Base-by-base conservation (phyloP, 139 green algal genomes). In the Chlorella ohadii region DNA sequence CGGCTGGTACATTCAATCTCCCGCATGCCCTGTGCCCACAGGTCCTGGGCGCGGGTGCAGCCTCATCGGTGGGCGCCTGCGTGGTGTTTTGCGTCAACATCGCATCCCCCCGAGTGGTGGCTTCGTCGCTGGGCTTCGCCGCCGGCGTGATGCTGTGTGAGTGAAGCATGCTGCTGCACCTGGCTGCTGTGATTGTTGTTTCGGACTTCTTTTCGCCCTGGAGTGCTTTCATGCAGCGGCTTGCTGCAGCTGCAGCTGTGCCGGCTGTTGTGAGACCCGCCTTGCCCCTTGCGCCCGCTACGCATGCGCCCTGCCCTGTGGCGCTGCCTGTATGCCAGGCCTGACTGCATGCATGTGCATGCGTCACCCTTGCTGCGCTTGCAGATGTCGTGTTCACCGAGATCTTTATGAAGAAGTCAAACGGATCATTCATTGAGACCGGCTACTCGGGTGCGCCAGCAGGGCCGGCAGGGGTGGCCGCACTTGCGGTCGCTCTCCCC, bases 91-190 rank as follows among this genome's bases (percentile, higher is more conserved):
- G 78, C 78, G 80, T 84, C 39, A 85, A 65, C 38, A 66, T 92
- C 12, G 86, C 90, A n/a, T 91, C 93, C 55, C 67, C 74, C 23
- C 75, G 68, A 22, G 31, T 92, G 22, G 84, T 95, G 28, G 89
- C 90, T 16, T 83, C 55, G 25, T 84, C 89, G 6, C 89, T 95
- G 22, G 92, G 90, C 4, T 83, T 87, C 6, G 88, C 84, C 27
- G 92, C 92, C 9, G 92, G 92, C n/a, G 92, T 95, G 13, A 95
- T 95, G 92, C 64, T 92, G 13, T 94, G 51, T 59, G 51, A 59
- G 51, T 59, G 44, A 6, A 55, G 44, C 44, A n/a, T n/a, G n/a
- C n/a, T n/a, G n/a, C n/a, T n/a, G n/a, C n/a, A n/a, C n/a, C n/a
- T n/a, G n/a, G n/a, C n/a, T n/a, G n/a, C n/a, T n/a, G n/a, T n/a